Evolutionary conservation across 2,329 filamentous ascomycete species (phyloP).

Genomic region (Lithohypha guttulata): DNA sequence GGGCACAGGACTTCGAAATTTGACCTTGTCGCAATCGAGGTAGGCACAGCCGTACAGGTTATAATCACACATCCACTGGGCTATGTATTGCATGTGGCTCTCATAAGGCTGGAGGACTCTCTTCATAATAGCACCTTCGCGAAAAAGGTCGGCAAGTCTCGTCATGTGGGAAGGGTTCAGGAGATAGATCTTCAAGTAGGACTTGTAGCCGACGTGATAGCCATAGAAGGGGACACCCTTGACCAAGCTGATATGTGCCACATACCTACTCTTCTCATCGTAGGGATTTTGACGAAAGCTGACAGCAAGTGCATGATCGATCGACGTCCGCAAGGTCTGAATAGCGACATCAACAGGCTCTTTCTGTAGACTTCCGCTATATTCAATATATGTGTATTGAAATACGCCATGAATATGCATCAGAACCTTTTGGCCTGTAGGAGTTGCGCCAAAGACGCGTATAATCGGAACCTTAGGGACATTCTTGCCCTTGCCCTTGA

Average conservation of each 20-base stretch:
- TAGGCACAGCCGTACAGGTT: conserved; percentile 92
- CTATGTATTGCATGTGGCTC: conserved; percentile 79
- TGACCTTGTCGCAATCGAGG: conserved; percentile 59
- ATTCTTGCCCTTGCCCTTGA: conserved; percentile 39
- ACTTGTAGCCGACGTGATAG: conserved; percentile 81
- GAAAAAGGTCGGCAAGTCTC: conserved; percentile 74
- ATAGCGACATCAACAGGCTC: conserved; percentile 67
- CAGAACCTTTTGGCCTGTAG: conserved; percentile 91
- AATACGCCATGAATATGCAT: conserved; percentile 92
- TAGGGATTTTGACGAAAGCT: conserved; percentile 70
- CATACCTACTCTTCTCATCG: conserved; percentile 59
- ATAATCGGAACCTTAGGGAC: conserved; percentile 73
- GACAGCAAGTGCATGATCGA: conserved; percentile 79
- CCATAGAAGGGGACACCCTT: conserved; percentile 96
- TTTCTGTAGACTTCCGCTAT: conserved; percentile 55
- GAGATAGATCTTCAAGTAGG: conserved; percentile 91
- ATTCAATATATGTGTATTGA: conserved; percentile 89
- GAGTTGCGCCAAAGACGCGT: conserved; percentile 81
- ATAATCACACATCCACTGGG: conserved; percentile 98
- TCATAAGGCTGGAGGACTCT: conserved; percentile 82
- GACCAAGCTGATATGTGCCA: conserved; percentile 81
- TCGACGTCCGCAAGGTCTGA: conserved; percentile 66
- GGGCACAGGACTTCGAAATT: conserved; percentile 68
- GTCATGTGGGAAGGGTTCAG: conserved; percentile 79
- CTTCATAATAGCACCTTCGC: conserved; percentile 79